Conservation (phyloP, 2,329 filamentous ascomycete species). For the Dactylellina cionopaga region DNA sequence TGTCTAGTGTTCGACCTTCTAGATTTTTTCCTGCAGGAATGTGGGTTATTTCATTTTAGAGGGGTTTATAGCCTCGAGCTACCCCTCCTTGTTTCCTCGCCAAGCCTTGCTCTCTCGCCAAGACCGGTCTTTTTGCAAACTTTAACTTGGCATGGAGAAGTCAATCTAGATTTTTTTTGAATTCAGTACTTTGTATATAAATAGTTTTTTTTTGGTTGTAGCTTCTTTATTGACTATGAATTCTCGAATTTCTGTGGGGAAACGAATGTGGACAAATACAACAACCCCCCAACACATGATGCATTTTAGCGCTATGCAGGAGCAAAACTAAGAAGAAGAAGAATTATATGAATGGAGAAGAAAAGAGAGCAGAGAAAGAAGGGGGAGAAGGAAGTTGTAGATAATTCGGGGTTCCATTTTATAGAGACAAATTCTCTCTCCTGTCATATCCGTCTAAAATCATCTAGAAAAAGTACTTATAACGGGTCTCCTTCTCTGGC, state of each 20-base stretch:
- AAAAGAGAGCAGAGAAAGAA: not conserved
- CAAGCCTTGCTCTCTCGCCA: too few species aligned
- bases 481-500: not conserved
- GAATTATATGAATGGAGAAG: not conserved
- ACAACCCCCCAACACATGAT: not conserved
- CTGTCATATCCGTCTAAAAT: too few species aligned
- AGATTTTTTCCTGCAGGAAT: not conserved
- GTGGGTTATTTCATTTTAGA: not conserved
- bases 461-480: slow-evolving; percentile 9
- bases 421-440: too few species aligned
- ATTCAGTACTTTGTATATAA: not conserved
- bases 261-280: not conserved
- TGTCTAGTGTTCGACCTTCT: slow-evolving; percentile 4
- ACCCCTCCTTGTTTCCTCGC: too few species aligned
- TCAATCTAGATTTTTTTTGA: not conserved
- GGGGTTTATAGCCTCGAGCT: slow-evolving; percentile 22
- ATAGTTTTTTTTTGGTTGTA: not conserved
- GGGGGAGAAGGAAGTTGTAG: not conserved
- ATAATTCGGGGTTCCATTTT: too few species aligned
- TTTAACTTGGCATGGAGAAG: not conserved
- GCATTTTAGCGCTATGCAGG: not conserved
- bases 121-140: too few species aligned
- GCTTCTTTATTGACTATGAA: too few species aligned
- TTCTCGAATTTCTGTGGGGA: not conserved
- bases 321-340: not conserved